Conservation (phyloP, 1,284 basidiomycete genomes). For the Abortiporus biennis region DNA sequence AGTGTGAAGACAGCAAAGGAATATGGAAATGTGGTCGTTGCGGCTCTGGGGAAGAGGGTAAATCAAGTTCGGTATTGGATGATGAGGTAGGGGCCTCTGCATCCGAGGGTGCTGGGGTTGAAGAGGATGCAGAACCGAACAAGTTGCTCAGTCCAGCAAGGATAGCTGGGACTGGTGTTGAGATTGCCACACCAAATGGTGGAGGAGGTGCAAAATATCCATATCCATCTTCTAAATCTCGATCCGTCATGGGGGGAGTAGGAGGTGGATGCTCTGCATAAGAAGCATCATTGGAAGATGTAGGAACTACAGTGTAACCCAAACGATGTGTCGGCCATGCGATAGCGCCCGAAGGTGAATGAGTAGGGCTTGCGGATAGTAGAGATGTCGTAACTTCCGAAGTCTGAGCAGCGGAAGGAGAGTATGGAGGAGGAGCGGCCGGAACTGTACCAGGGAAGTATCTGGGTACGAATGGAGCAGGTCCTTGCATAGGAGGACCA, state of each 20-base stretch:
- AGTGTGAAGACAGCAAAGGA: neutral
- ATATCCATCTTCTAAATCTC: no score
- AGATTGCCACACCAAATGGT: conserved; percentile 19
- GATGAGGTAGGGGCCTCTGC: no score
- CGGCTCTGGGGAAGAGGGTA: no score
- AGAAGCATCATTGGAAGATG: conserved; percentile 14
- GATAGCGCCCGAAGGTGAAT: conserved; percentile 7
- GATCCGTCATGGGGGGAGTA: conserved; percentile 19
- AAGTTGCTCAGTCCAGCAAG: conserved; percentile 18
- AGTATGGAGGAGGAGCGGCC: conserved; percentile 31
- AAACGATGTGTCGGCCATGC: no score
- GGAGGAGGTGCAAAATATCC: conserved; percentile 19
- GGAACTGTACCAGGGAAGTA: conserved; percentile 46
- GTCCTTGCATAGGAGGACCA: conserved; percentile 36
- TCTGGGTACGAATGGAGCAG: conserved; percentile 43
- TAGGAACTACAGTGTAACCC: neutral
- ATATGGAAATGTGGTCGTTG: neutral
- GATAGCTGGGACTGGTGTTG: conserved; percentile 24
- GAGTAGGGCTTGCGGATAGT: conserved; percentile 12
- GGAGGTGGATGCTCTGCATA: conserved; percentile 24
- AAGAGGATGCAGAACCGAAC: conserved; percentile 13
- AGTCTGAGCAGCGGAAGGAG: conserved; percentile 13
- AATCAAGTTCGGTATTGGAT: no score
- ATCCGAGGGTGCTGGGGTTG: conserved; percentile 14
- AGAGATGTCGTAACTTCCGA: conserved; percentile 17